A percentile compares a stretch with the other conserved stretches of the same genome.
Conservation (phyloP, 164 flowering plant species). For the grape (Vitis vinifera) region ASM3070453v1 NC_081821.1:5938001-5938500, state of each 20-base stretch:
- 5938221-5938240: no score
- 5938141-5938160: conserved; percentile 48
- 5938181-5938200: no score
- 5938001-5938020: background rate
- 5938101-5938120: conserved; percentile 58
- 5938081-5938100: conserved; percentile 32
- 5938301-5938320: no score
- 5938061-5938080: background rate
- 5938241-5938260: no score
- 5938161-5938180: conserved; percentile 58
- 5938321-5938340: no score
- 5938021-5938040: background rate
- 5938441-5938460: background rate
- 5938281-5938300: no score
- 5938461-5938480: conserved; percentile 4
- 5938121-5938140: conserved; percentile 63
- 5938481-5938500: conserved; percentile 68
- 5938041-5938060: no score
- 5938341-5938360: background rate
- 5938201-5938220: no score
- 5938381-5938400: background rate
- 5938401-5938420: background rate
- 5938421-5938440: background rate
- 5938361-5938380: background rate
- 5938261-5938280: no score